These are phyloP conservation scores for Xylaria sp. DNA, from an alignment of 2,329 filamentous ascomycete genomes.

Conservation along the genomic window DNA sequence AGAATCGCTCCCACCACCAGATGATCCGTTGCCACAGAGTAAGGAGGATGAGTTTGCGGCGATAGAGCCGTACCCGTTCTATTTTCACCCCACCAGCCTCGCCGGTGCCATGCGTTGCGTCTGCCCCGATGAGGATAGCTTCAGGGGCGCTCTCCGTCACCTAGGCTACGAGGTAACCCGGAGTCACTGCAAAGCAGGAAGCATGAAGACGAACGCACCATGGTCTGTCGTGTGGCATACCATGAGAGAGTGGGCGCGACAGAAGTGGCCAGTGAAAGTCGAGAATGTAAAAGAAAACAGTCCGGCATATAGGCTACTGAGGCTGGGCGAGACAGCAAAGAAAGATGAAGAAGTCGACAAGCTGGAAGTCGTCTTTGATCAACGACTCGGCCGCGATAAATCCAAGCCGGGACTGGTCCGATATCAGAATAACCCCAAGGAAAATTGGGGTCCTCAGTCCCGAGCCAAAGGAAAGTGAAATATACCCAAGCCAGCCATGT, in stretches of 20 bases:
- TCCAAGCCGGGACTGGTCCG: slow-evolving; percentile 77
- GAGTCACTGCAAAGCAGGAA: slow-evolving; percentile 89
- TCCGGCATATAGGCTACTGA: slow-evolving; percentile 77
- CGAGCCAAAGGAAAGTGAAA: slow-evolving; percentile 68
- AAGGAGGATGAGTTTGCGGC: slow-evolving; percentile 67
- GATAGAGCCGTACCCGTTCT: slow-evolving; percentile 84
- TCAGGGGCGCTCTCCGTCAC: slow-evolving; percentile 83
- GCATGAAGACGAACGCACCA: slow-evolving; percentile 92
- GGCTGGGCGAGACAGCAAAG: slow-evolving; percentile 52
- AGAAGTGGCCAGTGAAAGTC: slow-evolving; percentile 81
- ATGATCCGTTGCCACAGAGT: slow-evolving; percentile 41
- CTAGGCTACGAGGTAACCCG: slow-evolving; percentile 86
- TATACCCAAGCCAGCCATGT: background rate
- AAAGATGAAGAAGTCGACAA: slow-evolving; percentile 49
- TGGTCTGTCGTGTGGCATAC: slow-evolving; percentile 93
- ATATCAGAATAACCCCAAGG: slow-evolving; percentile 89
- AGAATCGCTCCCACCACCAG: slow-evolving; percentile 63
- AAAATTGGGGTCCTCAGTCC: slow-evolving; percentile 92
- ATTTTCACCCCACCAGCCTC: slow-evolving; percentile 80
- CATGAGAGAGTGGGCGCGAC: slow-evolving; percentile 90
- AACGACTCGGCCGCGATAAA: slow-evolving; percentile 77
- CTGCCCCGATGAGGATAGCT: slow-evolving; percentile 80
- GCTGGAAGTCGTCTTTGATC: slow-evolving; percentile 74
- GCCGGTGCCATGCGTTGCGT: slow-evolving; percentile 81
- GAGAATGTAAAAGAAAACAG: slow-evolving; percentile 75